Evolutionary conservation across 2,329 filamentous ascomycete species (phyloP), one percentile per base, ranked within the genome.

Genomic region (Aureobasidium sp.): DNA sequence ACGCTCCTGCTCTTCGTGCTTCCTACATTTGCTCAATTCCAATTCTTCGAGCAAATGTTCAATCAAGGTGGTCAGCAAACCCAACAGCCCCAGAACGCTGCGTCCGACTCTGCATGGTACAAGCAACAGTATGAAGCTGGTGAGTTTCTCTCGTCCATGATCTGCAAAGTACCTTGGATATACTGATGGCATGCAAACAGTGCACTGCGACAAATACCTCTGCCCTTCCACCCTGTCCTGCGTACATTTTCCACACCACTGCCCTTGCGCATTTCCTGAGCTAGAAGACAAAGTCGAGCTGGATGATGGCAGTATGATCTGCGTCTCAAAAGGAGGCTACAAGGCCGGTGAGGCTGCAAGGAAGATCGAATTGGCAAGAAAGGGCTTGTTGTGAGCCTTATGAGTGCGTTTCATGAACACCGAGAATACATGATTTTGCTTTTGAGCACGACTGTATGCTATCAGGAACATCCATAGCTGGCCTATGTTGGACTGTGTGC

Each of bases 31-130:
- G 90, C 90, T 12, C 93, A 97, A 77, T 97, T 97, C 75, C 88
- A 90, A 72, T 96, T 99, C 83, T 99, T 97, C 77, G 92, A 97
- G 74, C 91, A 97, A 70, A 96, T 97, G 90, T 97, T 99, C 74
- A 83, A 85, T 69, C 84, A 84, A 67, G 80, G 81, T 64, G 77
- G 80, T 13, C 79, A 84, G 63, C 82, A 68, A 53, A 85, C 67
- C 76, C 79, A 81, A 46, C 81, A 87, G 67, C 84, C 84, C 29
- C 87, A 90, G 70, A 94, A 97, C 73, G 90, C 89, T 32, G 84
- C 90, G 2, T 95, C 90, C 71, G 93, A 97, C 76, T 88, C 90
- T 15, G 78, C 80, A 27, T 88, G 89, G 79, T 97, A 97, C 74
- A 87, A 86, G 69, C 78, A 83, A 65, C 83, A 84, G 63, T 91